phyloP scores from a whole-genome alignment of 1,284 basidiomycete genomes.

The Irpex sp. region DNA sequence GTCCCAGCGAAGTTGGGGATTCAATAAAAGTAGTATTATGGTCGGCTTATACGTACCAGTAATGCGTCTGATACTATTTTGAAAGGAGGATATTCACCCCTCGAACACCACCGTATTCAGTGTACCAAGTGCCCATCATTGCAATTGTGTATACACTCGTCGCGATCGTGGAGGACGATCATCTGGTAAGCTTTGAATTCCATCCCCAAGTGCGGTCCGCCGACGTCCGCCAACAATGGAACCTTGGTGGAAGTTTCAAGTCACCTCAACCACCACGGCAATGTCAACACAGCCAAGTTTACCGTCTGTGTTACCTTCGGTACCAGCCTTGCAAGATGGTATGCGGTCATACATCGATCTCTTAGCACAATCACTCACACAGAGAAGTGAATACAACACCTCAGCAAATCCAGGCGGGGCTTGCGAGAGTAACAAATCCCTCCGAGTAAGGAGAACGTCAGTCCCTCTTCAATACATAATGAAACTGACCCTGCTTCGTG shows the following conservation, averaged over 20 bases:
- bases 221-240: neutral
- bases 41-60: too few species aligned
- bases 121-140: too few species aligned
- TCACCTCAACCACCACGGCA: constrained; percentile 14
- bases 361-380: neutral
- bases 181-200: neutral
- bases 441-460: constrained; percentile 39
- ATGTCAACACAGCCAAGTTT: constrained; percentile 22
- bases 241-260: neutral
- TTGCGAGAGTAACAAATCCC: constrained; percentile 52
- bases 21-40: neutral
- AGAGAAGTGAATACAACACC: constrained; percentile 40
- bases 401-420: constrained; percentile 39
- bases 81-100: too few species aligned
- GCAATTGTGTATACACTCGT: too few species aligned
- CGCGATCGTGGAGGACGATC: too few species aligned
- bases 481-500: too few species aligned
- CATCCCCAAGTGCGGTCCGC: neutral
- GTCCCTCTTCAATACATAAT: too few species aligned
- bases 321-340: constrained; percentile 31
- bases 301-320: constrained; percentile 27
- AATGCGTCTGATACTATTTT: too few species aligned
- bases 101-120: too few species aligned
- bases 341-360: neutral
- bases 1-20: neutral